These are phyloP conservation scores for Pelargonium citronellum DNA, from an alignment of 441 rosid species.

Conservation along the genomic window DNA sequence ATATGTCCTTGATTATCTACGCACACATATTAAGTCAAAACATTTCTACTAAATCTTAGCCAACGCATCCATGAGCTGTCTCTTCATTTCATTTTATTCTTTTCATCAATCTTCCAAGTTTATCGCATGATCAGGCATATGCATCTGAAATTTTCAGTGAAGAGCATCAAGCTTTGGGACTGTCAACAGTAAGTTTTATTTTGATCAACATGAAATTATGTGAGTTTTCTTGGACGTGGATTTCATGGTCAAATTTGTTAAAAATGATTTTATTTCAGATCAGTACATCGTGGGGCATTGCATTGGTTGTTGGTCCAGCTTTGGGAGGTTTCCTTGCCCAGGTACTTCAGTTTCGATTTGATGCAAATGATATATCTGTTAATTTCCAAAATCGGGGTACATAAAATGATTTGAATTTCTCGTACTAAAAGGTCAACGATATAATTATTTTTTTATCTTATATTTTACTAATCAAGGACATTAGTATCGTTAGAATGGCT, in stretches of 20 bases:
- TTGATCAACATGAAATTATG: no score
- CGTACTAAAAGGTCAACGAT: no score
- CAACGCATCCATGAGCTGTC: no score
- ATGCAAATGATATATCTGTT: neutral
- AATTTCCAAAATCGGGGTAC: no score
- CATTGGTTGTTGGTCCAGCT: slow-evolving; percentile 49
- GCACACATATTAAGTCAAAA: no score
- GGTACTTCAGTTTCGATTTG: slow-evolving; percentile 24
- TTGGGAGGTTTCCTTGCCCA: slow-evolving; percentile 50
- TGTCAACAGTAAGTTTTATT: slow-evolving; percentile 14
- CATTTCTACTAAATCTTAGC: no score
- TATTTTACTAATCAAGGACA: no score
- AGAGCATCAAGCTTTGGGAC: slow-evolving; percentile 21
- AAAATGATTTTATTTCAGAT: slow-evolving; percentile 23
- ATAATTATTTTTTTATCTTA: no score
- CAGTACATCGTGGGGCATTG: slow-evolving; percentile 50
- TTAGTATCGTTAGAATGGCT: no score
- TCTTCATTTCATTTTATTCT: neutral
- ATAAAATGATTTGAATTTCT: neutral
- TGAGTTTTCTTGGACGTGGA: no score
- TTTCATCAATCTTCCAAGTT: neutral
- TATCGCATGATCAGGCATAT: slow-evolving; percentile 18
- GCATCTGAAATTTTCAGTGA: slow-evolving; percentile 16
- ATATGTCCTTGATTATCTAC: no score
- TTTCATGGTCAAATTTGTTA: neutral